Evolutionary conservation across 768 basidiomycete genomes (phyloP), one percentile per base, ranked within the genome.

Genomic region (Baorangia bicolor): DNA sequence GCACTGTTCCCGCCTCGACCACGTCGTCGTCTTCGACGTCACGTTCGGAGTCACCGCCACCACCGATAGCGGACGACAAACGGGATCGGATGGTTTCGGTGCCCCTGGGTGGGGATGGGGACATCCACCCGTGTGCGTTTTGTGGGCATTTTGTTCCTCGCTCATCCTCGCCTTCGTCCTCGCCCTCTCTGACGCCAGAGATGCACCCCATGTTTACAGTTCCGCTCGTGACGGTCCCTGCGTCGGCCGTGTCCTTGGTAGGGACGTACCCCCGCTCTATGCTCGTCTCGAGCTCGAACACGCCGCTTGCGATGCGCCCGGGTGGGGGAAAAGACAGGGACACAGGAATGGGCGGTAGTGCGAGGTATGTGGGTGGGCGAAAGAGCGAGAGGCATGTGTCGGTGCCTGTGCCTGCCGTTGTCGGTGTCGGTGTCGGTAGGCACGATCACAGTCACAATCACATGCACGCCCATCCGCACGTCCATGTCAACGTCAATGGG

Each of bases 151-250:
- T 39, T 1, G 35, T 45, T 25, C 5, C 54, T 20, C 39, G 18
- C 14, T n/a, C 45, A 21, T 48, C 13, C 18, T 51, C 50, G n/a
- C 45, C 44, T 12, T 10, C 58, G 8, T 11, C n/a, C 2, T 37
- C 33, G 12, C 31, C 21, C 20, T 25, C 45, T n/a, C 21, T 31
- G 21, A 38, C 42, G 12, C 12, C 2, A 16, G 51, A 44, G 21
- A 46, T 66, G 31, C 66, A 72, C 20, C 70, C 68, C 7, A 70
- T 72, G 69, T 72, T 70, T 21, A 62, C 61, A 0, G 59, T 70
- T 3, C 69, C 69, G 11, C 66, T 69, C n/a, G 41, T 68, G 35
- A 69, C 69, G 21, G 18, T 65, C 0, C 64, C 69, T 23, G 28
- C 43, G 21, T 25, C 64, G 13, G 20, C 50, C 5, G 23, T 48